Evolutionary conservation across 768 basidiomycete species (phyloP), one percentile per base, ranked within the genome.

Genomic region (Tulasnella calospora): DNA sequence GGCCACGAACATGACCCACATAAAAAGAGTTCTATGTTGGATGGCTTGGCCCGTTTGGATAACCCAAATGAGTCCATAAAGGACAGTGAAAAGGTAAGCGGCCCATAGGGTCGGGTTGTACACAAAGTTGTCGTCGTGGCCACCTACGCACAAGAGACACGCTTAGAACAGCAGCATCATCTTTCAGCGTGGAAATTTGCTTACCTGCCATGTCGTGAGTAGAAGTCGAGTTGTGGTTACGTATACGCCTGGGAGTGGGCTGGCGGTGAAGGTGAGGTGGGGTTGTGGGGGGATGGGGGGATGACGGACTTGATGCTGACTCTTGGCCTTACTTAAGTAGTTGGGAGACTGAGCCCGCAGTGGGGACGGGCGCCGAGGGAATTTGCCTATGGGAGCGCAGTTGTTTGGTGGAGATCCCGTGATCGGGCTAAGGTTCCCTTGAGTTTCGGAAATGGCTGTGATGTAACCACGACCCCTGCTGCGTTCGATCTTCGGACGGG

Each of bases 61-160:
- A 9, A 27, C 13, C 40, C 38, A 55, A 17, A 41, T 19, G 46
- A 77, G 8, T 35, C 57, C 67, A 55, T 38, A 77, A 17, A 77
- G 33, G 76, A 77, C 76, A 15, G 67, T 33, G 76, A 77, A 77
- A 5, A 77, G 57, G 21, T 44, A n/a, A 13, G 76, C 76, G 12
- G 76, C 76, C 35, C 36, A 33, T 33, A 13, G 8, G n/a, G 36
- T 69, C 10, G 76, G 40, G 36, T 77, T 4, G 76, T 77, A 77
- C 3, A 13, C 15, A 61, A 71, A 77, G 61, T 70, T 70, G 3
- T 19, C n/a, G 23, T 70, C 0, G 35, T 5, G 47, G 36, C 38
- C 33, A 21, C 38, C 61, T 67, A 30, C 30, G 61, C 4, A 30
- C 33, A 35, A 8, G 27, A 33, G 27, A 35, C 61, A 17, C 17